Evolutionary conservation across 75 land plant genomes (phyloP).

Genomic region (Selaginella tamariscina): DNA sequence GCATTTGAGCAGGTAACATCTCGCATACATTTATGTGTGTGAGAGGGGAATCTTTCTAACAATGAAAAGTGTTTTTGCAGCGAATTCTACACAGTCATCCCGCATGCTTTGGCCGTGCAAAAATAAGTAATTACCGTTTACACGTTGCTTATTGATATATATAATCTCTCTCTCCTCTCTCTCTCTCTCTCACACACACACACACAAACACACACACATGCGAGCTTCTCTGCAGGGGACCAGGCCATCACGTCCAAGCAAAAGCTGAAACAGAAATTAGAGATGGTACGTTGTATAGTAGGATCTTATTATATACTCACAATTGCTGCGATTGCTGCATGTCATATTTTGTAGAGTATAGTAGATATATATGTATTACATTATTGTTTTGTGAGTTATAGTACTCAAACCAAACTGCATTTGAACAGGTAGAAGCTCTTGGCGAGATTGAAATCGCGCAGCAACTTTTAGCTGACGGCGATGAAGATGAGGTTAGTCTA

Average conservation of each 20-base stretch:
- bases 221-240: slow-evolving; percentile 36
- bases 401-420: slow-evolving; percentile 2
- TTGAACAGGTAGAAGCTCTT: slow-evolving; percentile 72
- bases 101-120: slow-evolving; percentile 90
- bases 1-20: not conserved
- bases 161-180: not conserved
- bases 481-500: slow-evolving; percentile 28
- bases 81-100: slow-evolving; percentile 90
- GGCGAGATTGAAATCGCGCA: slow-evolving; percentile 87
- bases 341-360: not conserved
- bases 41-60: no score
- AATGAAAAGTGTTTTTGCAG: slow-evolving; percentile 62
- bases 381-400: not conserved
- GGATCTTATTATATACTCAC: not conserved
- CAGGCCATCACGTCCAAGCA: slow-evolving; percentile 68
- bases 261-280: slow-evolving; percentile 65
- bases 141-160: not conserved
- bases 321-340: not conserved
- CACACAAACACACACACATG: no score
- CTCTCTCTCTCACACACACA: no score
- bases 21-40: not conserved
- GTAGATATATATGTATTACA: not conserved
- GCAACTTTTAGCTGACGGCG: slow-evolving; percentile 45
- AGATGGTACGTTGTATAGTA: slow-evolving; percentile 56
- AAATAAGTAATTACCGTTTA: slow-evolving; percentile 62